A percentile compares a stretch with the other conserved stretches of the same genome.
Conservation (phyloP, 345 rosid genomes). For the Excoecaria cochinchinensis region DNA sequence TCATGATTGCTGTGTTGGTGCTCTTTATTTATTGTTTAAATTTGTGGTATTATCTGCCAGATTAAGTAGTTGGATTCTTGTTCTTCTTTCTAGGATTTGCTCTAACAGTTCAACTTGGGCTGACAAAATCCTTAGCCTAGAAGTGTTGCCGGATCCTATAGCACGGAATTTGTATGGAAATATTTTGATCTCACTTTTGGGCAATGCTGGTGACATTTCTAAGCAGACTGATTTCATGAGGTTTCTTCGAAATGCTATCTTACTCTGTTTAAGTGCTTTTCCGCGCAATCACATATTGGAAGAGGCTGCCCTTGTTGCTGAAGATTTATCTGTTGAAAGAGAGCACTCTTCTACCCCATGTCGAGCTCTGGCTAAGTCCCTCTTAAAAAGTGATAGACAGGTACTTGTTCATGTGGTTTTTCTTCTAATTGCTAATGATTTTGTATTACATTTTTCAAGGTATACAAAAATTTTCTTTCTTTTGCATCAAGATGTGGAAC, state of each 20-base stretch:
- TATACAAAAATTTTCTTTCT: neutral
- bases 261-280: constrained; percentile 72
- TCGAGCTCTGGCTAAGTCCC: constrained; percentile 78
- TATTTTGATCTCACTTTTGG: constrained; percentile 48
- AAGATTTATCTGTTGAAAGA: constrained; percentile 64
- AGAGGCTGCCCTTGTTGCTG: constrained; percentile 88
- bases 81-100: constrained; percentile 49
- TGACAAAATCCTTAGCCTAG: constrained; percentile 62
- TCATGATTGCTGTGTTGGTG: neutral
- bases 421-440: neutral
- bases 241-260: constrained; percentile 77
- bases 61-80: neutral
- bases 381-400: constrained; percentile 90
- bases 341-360: constrained; percentile 71
- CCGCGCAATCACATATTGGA: constrained; percentile 76
- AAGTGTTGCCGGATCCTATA: constrained; percentile 57
- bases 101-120: constrained; percentile 82
- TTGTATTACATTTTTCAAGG: neutral
- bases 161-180: constrained; percentile 42
- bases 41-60: neutral
- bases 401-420: constrained; percentile 38
- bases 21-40: neutral
- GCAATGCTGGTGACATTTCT: constrained; percentile 42
- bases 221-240: constrained; percentile 60
- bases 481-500: neutral